These are phyloP conservation scores for Neohortaea acidophila DNA, from an alignment of 495 filamentous ascomycete species.

Conservation along the genomic window DNA sequence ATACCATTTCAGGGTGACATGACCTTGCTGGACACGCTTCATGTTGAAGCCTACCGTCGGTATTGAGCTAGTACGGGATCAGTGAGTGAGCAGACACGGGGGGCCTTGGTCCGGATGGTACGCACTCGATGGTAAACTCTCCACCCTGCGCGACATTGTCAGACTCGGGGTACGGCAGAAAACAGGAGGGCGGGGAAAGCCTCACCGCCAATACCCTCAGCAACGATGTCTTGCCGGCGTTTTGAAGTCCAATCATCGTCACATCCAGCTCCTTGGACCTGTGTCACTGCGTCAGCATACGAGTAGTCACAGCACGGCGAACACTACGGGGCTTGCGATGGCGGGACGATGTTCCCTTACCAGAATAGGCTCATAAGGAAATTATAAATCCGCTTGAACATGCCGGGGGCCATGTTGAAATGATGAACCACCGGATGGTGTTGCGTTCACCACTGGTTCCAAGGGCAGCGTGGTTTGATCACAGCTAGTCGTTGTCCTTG, in stretches of 20 bases:
- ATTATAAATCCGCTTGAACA: slow-evolving; percentile 93
- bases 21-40: slow-evolving; percentile 93
- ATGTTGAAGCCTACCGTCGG: slow-evolving; percentile 98
- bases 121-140: slow-evolving; percentile 98
- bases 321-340: no score
- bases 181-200: slow-evolving; percentile 8
- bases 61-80: no score
- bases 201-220: slow-evolving; percentile 86
- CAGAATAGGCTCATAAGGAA: slow-evolving; percentile 96
- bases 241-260: slow-evolving; percentile 97
- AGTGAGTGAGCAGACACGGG: no score
- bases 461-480: no score
- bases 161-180: slow-evolving; percentile 17
- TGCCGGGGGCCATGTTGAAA: no score
- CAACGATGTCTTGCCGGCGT: slow-evolving; percentile 93
- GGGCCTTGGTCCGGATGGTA: no score
- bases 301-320: no score
- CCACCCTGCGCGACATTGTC: slow-evolving; percentile 49
- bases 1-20: slow-evolving; percentile 95
- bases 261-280: slow-evolving; percentile 99
- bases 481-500: no score
- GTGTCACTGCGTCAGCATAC: slow-evolving; percentile 18
- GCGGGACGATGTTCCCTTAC: slow-evolving; percentile 52
- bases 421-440: no score
- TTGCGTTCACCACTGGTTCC: no score